Percentiles rank a stretch among this genome's conserved stretches.
These are phyloP conservation scores for Musa schizocarpa DNA, from an alignment of 176 grass and related monocot species.

Conservation along the genomic window DNA sequence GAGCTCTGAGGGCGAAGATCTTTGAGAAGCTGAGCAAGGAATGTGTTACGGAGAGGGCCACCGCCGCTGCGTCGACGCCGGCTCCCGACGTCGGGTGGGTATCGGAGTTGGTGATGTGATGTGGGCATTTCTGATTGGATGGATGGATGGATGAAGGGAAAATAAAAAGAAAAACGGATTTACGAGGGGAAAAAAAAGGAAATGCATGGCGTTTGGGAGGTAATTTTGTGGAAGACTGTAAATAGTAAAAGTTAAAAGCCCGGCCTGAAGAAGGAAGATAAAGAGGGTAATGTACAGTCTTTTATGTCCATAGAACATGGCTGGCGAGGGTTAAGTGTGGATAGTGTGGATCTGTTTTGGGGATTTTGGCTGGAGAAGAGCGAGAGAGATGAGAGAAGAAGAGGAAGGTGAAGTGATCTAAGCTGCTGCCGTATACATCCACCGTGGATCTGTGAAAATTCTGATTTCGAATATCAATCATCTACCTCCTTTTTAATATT, in stretches of 20 bases:
- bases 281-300: neutral
- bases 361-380: neutral
- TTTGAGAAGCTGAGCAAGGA: slow-evolving; percentile 15
- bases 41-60: neutral
- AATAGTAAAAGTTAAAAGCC: neutral
- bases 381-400: neutral
- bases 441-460: neutral
- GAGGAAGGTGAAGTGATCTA: neutral
- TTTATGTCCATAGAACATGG: neutral
- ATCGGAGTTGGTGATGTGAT: neutral
- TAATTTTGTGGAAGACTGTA: neutral
- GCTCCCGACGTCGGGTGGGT: slow-evolving; percentile 2
- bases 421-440: neutral
- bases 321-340: neutral
- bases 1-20: slow-evolving; percentile 8
- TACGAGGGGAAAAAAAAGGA: no score
- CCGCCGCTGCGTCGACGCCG: no score
- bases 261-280: neutral
- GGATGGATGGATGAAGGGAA: no score
- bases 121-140: neutral
- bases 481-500: neutral
- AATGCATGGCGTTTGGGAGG: neutral
- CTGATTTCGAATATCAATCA: neutral
- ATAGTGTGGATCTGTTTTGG: neutral
- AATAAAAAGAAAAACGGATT: neutral